phyloP scores from a whole-genome alignment of 2,329 filamentous ascomycete species.

The Neofusicoccum laricinum region DNA sequence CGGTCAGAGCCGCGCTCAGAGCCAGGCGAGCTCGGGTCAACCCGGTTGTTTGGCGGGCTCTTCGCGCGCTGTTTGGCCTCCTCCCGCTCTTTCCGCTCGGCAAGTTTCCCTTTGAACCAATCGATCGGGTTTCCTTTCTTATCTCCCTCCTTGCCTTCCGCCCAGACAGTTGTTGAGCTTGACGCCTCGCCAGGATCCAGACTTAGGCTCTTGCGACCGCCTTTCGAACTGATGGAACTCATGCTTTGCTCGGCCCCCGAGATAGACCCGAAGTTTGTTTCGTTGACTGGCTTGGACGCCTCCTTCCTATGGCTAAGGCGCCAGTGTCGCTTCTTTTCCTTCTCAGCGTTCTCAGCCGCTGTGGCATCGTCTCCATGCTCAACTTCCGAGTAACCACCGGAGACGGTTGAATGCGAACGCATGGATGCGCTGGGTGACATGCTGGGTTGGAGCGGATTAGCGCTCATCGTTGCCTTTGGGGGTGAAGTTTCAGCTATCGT shows the following conservation, averaged over 20 bases:
- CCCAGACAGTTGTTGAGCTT: slow-evolving; percentile 25
- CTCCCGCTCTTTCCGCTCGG: slow-evolving; percentile 55
- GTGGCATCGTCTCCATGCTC: slow-evolving; percentile 66
- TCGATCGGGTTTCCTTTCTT: slow-evolving; percentile 58
- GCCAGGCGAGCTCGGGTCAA: background rate
- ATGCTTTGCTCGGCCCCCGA: slow-evolving; percentile 38
- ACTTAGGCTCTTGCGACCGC: slow-evolving; percentile 12
- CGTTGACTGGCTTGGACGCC: slow-evolving; percentile 30
- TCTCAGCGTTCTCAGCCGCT: slow-evolving; percentile 26
- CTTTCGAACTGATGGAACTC: slow-evolving; percentile 32
- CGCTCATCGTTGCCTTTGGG: slow-evolving; percentile 15
- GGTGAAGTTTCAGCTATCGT: slow-evolving; percentile 14
- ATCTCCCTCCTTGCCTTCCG: slow-evolving; percentile 43
- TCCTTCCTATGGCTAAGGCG: slow-evolving; percentile 54
- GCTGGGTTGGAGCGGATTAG: slow-evolving; percentile 47
- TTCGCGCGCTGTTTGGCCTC: slow-evolving; percentile 53
- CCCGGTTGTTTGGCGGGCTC: slow-evolving; percentile 41
- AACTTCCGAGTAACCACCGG: slow-evolving; percentile 76
- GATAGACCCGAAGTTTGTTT: slow-evolving; percentile 35
- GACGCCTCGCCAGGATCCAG: slow-evolving; percentile 8
- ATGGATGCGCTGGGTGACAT: slow-evolving; percentile 75
- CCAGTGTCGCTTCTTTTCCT: slow-evolving; percentile 67
- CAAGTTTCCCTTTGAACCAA: slow-evolving; percentile 64
- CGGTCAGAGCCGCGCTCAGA: background rate
- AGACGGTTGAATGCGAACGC: slow-evolving; percentile 63